These are phyloP conservation scores for Saccharomycopsis babjevae DNA, from an alignment of 805 yeast species.

Conservation along the genomic window DNA sequence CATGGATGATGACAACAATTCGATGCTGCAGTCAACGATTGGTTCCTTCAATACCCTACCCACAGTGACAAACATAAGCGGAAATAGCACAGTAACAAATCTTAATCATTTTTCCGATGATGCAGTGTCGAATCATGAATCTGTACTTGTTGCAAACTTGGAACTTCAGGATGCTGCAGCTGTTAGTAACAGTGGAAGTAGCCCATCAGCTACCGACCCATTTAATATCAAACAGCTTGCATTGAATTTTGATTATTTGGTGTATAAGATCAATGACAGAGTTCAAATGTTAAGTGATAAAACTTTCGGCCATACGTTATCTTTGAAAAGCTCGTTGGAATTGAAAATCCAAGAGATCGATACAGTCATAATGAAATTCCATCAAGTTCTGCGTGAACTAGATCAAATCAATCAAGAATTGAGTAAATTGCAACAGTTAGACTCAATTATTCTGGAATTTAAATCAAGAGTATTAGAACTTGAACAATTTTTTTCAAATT, in stretches of 20 bases:
- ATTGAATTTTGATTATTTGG: constrained; percentile 51
- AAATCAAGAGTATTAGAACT: constrained; percentile 27
- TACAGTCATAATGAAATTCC: constrained; percentile 31
- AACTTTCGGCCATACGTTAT: constrained; percentile 24
- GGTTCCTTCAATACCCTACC: neutral
- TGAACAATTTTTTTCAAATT: constrained; percentile 23
- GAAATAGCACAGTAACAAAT: neutral
- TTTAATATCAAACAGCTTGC: constrained; percentile 50
- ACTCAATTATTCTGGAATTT: constrained; percentile 32
- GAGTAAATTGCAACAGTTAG: constrained; percentile 42
- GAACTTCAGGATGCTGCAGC: neutral
- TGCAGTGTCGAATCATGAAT: neutral
- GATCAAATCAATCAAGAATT: constrained; percentile 42
- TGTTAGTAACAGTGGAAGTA: constrained; percentile 19
- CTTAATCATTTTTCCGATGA: neutral
- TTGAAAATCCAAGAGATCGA: constrained; percentile 27
- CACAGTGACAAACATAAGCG: neutral
- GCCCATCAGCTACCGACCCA: constrained; percentile 40
- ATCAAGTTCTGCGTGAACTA: constrained; percentile 34
- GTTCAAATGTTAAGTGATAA: constrained; percentile 39
- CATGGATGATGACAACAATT: constrained; percentile 2
- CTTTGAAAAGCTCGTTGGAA: constrained; percentile 21
- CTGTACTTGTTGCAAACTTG: neutral
- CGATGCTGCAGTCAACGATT: neutral
- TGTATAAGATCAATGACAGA: constrained; percentile 51